phyloP scores from a whole-genome alignment of 768 basidiomycete species.

The Leucocoprinus leucothites region DNA sequence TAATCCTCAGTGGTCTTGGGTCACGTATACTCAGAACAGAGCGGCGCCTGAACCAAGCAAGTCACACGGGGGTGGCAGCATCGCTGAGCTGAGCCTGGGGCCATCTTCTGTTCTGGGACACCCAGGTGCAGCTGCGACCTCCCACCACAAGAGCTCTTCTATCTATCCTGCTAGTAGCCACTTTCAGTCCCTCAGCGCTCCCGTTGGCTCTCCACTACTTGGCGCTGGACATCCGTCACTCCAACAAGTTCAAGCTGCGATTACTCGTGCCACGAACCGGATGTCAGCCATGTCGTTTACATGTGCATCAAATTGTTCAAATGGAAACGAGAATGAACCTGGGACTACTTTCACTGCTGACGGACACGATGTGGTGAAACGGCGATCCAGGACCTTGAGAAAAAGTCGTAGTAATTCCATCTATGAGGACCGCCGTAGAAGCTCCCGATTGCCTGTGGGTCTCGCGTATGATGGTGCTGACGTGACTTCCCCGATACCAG shows the following conservation, averaged over 20 bases:
- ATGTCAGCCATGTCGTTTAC: conserved; percentile 44
- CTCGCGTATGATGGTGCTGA: conserved; percentile 57
- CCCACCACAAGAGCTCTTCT: background rate
- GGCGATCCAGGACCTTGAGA: conserved; percentile 30
- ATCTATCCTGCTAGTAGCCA: background rate
- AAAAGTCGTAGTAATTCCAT: conserved; percentile 23
- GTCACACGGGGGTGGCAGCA: background rate
- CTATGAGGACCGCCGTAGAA: conserved; percentile 25
- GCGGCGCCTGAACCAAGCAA: conserved; percentile 17
- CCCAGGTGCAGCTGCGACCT: background rate
- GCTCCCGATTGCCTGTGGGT: conserved; percentile 25
- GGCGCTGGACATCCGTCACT: background rate
- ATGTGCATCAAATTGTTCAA: conserved; percentile 22
- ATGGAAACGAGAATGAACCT: conserved; percentile 22
- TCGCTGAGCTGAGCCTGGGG: background rate
- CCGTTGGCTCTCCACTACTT: background rate
- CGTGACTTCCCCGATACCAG: conserved; percentile 36
- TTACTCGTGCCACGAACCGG: conserved; percentile 19
- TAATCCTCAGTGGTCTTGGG: conserved; percentile 54
- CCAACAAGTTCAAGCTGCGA: background rate
- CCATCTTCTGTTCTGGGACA: conserved; percentile 2
- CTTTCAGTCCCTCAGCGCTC: background rate
- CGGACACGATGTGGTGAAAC: conserved; percentile 35
- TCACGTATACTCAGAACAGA: conserved; percentile 45
- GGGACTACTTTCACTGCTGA: conserved; percentile 37